Percentiles rank a stretch among this genome's conserved stretches.
Evolutionary conservation across 768 basidiomycete species (phyloP).

Genomic region (Boletus edulis): DNA sequence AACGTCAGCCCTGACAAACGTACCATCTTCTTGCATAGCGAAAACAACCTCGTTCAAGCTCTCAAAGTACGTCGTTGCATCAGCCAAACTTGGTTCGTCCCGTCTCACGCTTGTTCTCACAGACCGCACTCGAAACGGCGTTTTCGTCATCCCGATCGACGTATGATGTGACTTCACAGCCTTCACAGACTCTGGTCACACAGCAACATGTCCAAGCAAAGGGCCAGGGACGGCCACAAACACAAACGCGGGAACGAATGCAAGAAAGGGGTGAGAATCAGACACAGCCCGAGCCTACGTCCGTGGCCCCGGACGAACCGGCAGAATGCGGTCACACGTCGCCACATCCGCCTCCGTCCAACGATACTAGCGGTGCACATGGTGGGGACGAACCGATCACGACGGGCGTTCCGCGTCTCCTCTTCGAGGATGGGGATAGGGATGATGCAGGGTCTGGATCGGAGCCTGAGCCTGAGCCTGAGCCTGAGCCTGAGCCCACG

Average conservation of each 20-base stretch:
- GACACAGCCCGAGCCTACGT: neutral
- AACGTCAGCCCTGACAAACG: constrained; percentile 97
- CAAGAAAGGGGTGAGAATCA: constrained; percentile 1
- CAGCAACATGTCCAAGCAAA: constrained; percentile 3
- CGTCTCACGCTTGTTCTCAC: neutral
- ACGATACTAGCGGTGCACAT: neutral
- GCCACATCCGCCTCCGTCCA: neutral
- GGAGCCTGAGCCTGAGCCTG: constrained; percentile 7
- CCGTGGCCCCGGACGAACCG: neutral
- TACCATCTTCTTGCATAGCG: constrained; percentile 90
- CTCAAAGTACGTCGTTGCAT: constrained; percentile 56
- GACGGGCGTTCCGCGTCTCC: constrained; percentile 10
- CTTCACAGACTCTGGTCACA: constrained; percentile 16
- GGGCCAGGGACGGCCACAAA: neutral
- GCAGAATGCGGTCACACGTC: neutral
- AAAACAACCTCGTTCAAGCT: constrained; percentile 70
- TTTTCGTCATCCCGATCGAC: constrained; percentile 75
- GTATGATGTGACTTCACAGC: constrained; percentile 48
- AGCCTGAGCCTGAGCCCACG: constrained; percentile 17
- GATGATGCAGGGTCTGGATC: neutral
- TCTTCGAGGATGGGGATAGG: neutral
- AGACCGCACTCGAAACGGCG: constrained; percentile 65
- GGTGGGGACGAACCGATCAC: neutral
- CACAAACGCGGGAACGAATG: neutral
- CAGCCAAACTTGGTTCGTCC: neutral